Evolutionary conservation across 768 basidiomycete genomes (phyloP), one percentile per base, ranked within the genome.

Genomic region (Xerocomellus dryophilus): DNA sequence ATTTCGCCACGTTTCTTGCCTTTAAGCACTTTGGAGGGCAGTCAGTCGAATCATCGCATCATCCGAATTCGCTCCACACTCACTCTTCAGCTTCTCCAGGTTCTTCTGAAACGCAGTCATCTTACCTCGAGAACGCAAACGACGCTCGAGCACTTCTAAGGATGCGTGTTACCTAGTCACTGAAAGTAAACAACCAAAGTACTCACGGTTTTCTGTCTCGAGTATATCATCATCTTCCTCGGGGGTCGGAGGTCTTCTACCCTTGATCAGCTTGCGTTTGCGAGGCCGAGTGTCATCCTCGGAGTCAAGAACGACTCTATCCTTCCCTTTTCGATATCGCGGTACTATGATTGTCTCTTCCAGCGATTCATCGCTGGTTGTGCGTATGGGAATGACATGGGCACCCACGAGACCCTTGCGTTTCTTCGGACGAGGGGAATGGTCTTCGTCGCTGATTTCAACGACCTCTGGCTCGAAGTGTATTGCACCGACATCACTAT

Each of bases 71-170:
- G 2, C 15, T 35, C 21, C 12, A 20, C 7, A 44, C 65, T 51
- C 21, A 92, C 89, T 75, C 71, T 81, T 88, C 47, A 90, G 61
- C 56, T 76, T 83, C 56, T 87, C 84, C 14, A 91, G 66, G 55
- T 80, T 85, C 64, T 75, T 78, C 58, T 84, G 85, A 65, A 81
- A 91, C 6, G 68, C 56, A 14, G 84, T 78, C 66, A 78, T 76
- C 68, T 81, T 88, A 53, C 76, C 73, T 29, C 88, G 80, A 25
- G 71, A 66, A 34, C 90, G 83, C 29, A 92, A 68, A 41, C 90
- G 83, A 7, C 71, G 73, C 23, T 84, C 75, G 38, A 93, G 71
- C 27, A 92, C 86, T 48, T 74, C 86, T 90, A 56, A 7, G 32
- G 20, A 50, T 20, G 10, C 34, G 42, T 47, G 40, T 54, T 35